Base-by-base conservation (phyloP, 2,329 filamentous ascomycete species). In the Alternaria incomplexa region DNA sequence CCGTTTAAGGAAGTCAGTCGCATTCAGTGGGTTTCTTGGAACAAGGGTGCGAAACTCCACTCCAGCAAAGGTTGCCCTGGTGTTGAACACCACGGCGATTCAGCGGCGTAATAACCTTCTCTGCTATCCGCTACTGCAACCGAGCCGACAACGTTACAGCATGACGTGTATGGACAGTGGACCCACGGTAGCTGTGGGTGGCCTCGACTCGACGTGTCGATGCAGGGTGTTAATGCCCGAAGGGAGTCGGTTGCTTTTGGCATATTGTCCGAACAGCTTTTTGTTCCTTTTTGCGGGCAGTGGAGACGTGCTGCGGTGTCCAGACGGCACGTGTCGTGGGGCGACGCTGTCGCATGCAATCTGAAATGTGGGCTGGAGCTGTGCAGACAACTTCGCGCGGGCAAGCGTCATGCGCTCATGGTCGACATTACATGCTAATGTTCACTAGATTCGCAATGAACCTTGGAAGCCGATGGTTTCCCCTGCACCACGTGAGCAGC, bases 161-260 rank as follows among this genome's bases (percentile, higher is more conserved):
- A 62, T 62, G 59, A 62, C 59, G 59, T 62, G 28, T 20, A 32
- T 36, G 54, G 36, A 13, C 32, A 30, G 46, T 45, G 48, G 55
- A 36, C 40, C 36, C 55, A 47, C 17, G 55, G 55, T 32, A 46
- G 26, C 47, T 13, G 22, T 32, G 12, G 44, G 36, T 47, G 58
- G 54, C 13, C 40, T 46, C 53, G 22, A 45, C 52, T 12, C 45
- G 28, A 54, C 40, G 40, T 56, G 53, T 52, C 53, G 43, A 53
- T 58, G 59, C 59, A 62, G 59, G 59, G 55, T n/a, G 22, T 22
- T 53, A 47, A 53, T 58, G 22, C 36, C 59, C 48, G 55, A 53
- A 23, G 40, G 15, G 45, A 40, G 17, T 32, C 15, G 15, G 25
- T 36, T 53, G 15, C 30, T 53, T 58, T 32, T 47, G 47, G n/a